Evolutionary conservation across 2,329 filamentous ascomycete genomes (phyloP), one percentile per base, ranked within the genome.

Genomic region (Nannizziopsis arthrosporioides): DNA sequence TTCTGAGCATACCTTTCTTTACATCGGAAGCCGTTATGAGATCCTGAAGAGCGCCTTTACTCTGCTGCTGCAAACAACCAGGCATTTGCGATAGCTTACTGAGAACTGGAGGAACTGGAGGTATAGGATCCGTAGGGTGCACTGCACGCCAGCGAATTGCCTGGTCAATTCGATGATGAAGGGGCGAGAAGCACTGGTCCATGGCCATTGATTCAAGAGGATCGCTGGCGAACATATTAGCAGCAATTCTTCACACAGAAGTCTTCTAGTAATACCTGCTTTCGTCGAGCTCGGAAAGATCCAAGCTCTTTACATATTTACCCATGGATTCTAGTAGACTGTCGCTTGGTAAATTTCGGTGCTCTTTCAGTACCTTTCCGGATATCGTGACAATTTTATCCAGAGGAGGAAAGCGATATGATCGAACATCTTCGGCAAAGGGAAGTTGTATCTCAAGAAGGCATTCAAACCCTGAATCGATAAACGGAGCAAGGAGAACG

Each of bases 251-350:
- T 36, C 56, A 52, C 31, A 22, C 18, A 12, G 15, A 19, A 18
- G 7, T 18, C 22, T 12, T 17, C 2, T 22, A 2, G 1, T 57
- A 73, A 58, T 66, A 85, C 78, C 82, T 85, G 38, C 89, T 77
- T 40, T 92, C 85, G 57, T 94, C 83, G 40, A 73, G 75, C 8
- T 75, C 82, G 58, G 82, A 55, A 1, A 98, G 70, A 58, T 95
- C 89, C 90, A 98, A 94, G 6, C 78, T 80, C 62, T 96, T 87
- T 6, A 98, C 87, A 56, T 90, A 96, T 54, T 86, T 80, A 62
- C 81, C 83, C 89, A 98, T 96, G 1, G 87, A 83, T 42, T 82
- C 70, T 47, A 78, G 75, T 18, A 98, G 73, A 30, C 85, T 78
- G 1, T 84, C 74, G 8, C 72, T 81, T 0, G 92, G 92, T 1